Evolutionary conservation across 2,329 filamentous ascomycete species (phyloP).

Genomic region (Pestalotiopsis sp.): DNA sequence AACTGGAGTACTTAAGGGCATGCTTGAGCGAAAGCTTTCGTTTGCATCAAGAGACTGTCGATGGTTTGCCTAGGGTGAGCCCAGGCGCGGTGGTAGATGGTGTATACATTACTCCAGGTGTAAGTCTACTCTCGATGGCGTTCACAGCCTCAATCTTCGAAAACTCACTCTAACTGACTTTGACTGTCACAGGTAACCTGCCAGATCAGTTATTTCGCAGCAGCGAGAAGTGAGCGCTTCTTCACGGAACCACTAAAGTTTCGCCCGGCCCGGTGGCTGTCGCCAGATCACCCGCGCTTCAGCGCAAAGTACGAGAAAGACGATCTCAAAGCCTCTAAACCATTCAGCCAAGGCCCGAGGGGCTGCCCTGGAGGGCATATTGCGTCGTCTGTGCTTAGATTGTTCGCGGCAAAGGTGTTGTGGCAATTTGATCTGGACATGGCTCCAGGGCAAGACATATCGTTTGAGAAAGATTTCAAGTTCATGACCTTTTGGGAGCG

Average conservation of each 20-base stretch:
- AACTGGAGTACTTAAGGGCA: conserved; percentile 35
- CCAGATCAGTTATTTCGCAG: conserved; percentile 11
- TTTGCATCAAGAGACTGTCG: conserved; percentile 30
- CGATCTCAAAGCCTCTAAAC: conserved; percentile 12
- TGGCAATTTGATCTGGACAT: conserved; percentile 15
- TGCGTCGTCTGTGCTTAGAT: conserved; percentile 11
- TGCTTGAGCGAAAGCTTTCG: conserved; percentile 37
- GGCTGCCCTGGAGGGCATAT: conserved; percentile 14
- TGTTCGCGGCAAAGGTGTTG: conserved; percentile 14
- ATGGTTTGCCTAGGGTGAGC: conserved; percentile 21
- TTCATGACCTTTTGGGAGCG: conserved; percentile 16
- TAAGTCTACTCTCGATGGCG: conserved; percentile 16
- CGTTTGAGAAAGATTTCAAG: conserved; percentile 17
- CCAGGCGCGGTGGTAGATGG: conserved; percentile 26
- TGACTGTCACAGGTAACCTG: neutral
- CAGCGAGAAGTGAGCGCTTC: conserved; percentile 8
- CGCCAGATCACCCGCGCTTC: conserved; percentile 7
- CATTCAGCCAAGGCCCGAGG: conserved; percentile 19
- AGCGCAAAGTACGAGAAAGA: conserved; percentile 13
- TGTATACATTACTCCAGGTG: conserved; percentile 24
- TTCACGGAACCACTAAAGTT: conserved; percentile 16
- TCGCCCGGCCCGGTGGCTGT: conserved; percentile 18
- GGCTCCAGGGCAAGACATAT: conserved; percentile 11
- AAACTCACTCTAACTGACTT: conserved; percentile 1
- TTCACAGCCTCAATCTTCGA: neutral